Conservation (phyloP, 345 rosid genomes). For the Acer campestre region DNA sequence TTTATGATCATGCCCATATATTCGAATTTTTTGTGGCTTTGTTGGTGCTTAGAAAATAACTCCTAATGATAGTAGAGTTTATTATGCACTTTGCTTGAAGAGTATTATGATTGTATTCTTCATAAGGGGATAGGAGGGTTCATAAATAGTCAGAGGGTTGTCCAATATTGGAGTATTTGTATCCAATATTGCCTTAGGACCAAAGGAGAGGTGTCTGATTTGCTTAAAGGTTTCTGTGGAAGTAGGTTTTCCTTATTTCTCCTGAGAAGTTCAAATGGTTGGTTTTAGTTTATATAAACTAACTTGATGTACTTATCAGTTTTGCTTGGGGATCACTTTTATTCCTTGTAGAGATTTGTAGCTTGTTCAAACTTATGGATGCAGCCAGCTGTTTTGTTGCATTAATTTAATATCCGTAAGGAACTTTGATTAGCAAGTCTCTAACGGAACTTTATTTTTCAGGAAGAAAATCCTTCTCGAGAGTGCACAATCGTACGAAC, state of each 20-base stretch:
- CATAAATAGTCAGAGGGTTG: background rate
- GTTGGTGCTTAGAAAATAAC: background rate
- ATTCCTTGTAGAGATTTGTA: background rate
- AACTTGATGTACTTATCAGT: background rate
- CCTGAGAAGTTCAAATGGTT: background rate
- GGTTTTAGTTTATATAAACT: background rate
- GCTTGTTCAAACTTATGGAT: background rate
- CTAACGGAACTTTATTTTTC: constrained; percentile 28
- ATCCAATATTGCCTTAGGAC: background rate
- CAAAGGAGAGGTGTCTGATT: background rate
- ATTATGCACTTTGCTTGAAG: background rate
- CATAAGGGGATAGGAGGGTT: background rate
- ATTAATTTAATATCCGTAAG: background rate
- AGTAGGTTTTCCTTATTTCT: background rate
- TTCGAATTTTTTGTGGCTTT: background rate
- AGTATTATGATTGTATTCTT: background rate
- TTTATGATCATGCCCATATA: background rate
- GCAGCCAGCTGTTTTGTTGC: background rate
- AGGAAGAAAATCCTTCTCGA: constrained; percentile 92
- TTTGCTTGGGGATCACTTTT: background rate
- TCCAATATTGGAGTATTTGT: background rate
- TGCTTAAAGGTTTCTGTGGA: background rate
- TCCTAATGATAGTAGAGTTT: background rate
- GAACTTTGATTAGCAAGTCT: background rate
- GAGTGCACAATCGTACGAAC: constrained; percentile 87